These are phyloP conservation scores for Acacia concinna DNA, from an alignment of 331 rosid species.

Conservation along the genomic window DNA sequence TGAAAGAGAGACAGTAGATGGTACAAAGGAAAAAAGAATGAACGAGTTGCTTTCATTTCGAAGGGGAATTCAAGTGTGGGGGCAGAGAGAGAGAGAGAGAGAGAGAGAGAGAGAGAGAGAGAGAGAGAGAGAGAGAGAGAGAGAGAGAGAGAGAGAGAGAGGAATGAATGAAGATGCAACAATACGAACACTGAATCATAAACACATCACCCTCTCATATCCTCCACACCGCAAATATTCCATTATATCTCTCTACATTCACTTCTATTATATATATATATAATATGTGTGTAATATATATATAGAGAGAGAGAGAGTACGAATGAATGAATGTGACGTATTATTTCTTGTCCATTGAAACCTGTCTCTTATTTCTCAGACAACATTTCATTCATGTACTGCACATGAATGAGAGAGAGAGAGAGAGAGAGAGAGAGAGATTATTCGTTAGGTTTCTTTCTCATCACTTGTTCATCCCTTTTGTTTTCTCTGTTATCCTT, in stretches of 20 bases:
- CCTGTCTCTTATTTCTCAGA: constrained; percentile 39
- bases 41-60: constrained; percentile 27
- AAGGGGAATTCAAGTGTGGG: not conserved
- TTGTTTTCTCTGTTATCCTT: constrained; percentile 30
- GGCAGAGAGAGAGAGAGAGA: not conserved
- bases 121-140: not conserved
- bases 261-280: constrained; percentile 35
- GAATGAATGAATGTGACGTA: constrained; percentile 35
- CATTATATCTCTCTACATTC: constrained; percentile 20
- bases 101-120: not conserved
- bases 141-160: not conserved
- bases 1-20: not conserved
- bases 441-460: not conserved
- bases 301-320: too few relatives aligned
- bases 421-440: constrained; percentile 7
- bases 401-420: not conserved
- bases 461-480: not conserved
- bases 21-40: not conserved
- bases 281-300: not conserved
- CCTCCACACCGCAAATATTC: constrained; percentile 49
- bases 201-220: constrained; percentile 26
- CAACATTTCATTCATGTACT: constrained; percentile 21
- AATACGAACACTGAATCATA: constrained; percentile 10
- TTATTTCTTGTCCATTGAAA: constrained; percentile 35
- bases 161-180: not conserved